These are phyloP conservation scores for Vigna mungo DNA, from an alignment of 306 rosid genomes.

Conservation along the genomic window DNA sequence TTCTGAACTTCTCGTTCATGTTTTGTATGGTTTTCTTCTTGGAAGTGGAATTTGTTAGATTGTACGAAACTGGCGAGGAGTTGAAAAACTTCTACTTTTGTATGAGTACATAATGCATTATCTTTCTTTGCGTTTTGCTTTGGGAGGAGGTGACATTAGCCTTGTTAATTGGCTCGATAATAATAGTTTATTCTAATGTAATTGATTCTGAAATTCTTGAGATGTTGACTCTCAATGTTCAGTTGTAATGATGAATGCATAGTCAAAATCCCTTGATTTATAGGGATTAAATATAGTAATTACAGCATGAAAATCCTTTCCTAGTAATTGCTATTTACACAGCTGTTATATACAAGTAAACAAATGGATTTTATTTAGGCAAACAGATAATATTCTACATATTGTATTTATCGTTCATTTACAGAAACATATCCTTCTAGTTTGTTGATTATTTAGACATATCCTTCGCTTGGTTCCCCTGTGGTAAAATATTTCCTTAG, in stretches of 20 bases:
- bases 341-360: background rate
- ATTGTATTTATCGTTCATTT: background rate
- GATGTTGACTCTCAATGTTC: background rate
- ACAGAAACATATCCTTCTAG: constrained; percentile 25
- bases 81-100: background rate
- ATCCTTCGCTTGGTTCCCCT: too few relatives aligned
- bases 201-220: background rate
- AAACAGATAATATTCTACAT: background rate
- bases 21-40: background rate
- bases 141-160: constrained; percentile 5
- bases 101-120: background rate
- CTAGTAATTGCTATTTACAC: background rate
- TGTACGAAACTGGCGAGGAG: background rate
- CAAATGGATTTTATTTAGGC: background rate
- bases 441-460: constrained; percentile 36
- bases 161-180: background rate
- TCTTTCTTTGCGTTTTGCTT: constrained; percentile 3
- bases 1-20: background rate
- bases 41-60: too few relatives aligned
- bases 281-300: background rate
- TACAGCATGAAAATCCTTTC: background rate
- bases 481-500: too few relatives aligned
- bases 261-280: too few relatives aligned
- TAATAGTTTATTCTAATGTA: background rate
- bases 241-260: too few relatives aligned